phyloP scores from a whole-genome alignment of 352 stramenopile genomes.

The Phytopythium chamaehyphon region DNA sequence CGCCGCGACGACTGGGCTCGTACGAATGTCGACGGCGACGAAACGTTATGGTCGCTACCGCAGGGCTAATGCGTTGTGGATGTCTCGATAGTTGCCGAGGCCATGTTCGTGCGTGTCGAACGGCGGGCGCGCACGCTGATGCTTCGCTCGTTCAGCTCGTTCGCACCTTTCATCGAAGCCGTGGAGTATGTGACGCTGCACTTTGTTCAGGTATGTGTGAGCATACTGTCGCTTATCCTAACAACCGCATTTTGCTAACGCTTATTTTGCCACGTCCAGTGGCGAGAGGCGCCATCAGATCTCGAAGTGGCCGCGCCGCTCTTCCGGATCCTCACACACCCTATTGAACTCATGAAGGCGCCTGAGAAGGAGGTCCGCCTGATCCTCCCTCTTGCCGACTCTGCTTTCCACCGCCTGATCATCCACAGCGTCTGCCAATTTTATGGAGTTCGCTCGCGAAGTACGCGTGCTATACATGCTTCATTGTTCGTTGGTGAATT shows the following conservation, averaged over 20 bases:
- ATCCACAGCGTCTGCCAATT: constrained; percentile 89
- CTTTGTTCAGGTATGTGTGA: constrained; percentile 69
- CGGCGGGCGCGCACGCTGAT: constrained; percentile 65
- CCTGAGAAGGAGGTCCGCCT: constrained; percentile 67
- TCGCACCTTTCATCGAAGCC: constrained; percentile 71
- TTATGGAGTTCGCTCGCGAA: constrained; percentile 78
- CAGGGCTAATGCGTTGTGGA: not conserved
- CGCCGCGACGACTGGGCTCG: constrained; percentile 74
- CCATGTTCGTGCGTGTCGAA: constrained; percentile 77
- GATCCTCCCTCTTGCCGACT: constrained; percentile 73
- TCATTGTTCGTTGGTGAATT: too few relatives aligned
- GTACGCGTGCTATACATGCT: constrained; percentile 24
- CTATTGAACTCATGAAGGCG: constrained; percentile 51
- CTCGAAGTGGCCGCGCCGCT: constrained; percentile 61
- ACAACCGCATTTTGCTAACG: too few relatives aligned
- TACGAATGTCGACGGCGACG: too few relatives aligned
- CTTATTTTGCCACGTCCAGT: constrained; percentile 25
- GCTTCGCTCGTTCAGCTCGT: constrained; percentile 59
- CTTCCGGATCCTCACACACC: constrained; percentile 54
- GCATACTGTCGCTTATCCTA: not conserved
- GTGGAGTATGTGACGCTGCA: constrained; percentile 77
- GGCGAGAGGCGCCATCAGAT: constrained; percentile 66
- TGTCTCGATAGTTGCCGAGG: constrained; percentile 46
- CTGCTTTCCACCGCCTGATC: constrained; percentile 83
- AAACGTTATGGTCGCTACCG: too few relatives aligned